Evolutionary conservation across 2,329 filamentous ascomycete species (phyloP).

Genomic region (Diaporthe sp.): DNA sequence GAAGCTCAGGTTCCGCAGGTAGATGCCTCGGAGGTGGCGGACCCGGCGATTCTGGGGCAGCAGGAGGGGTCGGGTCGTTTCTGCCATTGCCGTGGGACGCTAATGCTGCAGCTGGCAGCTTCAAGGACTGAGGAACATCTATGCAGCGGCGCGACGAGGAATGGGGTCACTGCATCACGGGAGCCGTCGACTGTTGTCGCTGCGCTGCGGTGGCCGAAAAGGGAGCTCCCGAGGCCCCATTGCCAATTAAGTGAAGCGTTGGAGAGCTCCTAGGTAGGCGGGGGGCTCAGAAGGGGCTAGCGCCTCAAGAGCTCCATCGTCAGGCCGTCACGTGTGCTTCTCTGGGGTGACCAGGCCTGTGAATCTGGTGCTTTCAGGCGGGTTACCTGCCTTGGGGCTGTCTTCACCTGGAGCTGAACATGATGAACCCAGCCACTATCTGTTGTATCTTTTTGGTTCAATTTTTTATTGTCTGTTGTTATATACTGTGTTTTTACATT

Average conservation of each 20-base stretch:
- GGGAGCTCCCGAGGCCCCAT: neutral
- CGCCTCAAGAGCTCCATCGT: neutral
- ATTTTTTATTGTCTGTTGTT: neutral
- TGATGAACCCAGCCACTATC: neutral
- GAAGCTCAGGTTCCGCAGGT: slow-evolving; percentile 85
- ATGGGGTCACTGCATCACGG: slow-evolving; percentile 1
- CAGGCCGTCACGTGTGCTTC: neutral
- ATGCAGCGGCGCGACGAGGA: neutral
- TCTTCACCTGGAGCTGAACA: neutral
- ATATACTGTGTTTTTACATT: neutral
- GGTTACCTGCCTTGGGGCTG: neutral
- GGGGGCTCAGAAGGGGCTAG: neutral
- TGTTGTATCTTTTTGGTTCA: neutral
- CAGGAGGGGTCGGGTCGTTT: slow-evolving; percentile 58
- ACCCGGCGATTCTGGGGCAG: slow-evolving; percentile 85
- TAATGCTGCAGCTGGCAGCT: slow-evolving; percentile 31
- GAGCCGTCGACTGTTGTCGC: neutral
- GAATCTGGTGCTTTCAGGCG: neutral
- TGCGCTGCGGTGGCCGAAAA: neutral
- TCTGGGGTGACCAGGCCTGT: neutral
- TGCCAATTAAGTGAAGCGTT: neutral
- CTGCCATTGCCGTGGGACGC: slow-evolving; percentile 41
- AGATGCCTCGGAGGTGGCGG: slow-evolving; percentile 87
- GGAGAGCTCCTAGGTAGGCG: neutral
- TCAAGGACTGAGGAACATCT: slow-evolving; percentile 21